Percentiles rank a stretch among this genome's conserved stretches.
Evolutionary conservation across 148 eudicot species (phyloP).

Genomic region (Salicornia ramosissima): DNA sequence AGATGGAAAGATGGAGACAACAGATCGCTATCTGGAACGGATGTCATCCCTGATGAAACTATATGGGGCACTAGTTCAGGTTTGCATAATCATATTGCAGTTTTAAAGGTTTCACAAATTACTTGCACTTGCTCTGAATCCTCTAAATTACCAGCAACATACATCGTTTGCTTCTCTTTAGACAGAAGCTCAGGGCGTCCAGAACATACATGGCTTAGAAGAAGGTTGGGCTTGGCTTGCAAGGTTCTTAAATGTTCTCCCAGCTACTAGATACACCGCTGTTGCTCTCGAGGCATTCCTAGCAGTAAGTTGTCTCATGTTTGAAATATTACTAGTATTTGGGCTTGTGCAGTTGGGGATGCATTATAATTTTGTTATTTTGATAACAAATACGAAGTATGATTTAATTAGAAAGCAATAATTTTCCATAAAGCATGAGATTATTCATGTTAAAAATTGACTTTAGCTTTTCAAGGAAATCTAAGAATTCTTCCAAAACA

Average conservation of each 20-base stretch:
- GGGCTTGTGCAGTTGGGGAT: too few relatives aligned
- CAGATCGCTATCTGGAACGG: conserved; percentile 49
- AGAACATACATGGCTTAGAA: conserved; percentile 56
- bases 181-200: conserved; percentile 62
- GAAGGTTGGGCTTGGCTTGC: conserved; percentile 98
- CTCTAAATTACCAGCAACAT: not conserved
- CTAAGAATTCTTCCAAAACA: too few relatives aligned
- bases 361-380: too few relatives aligned
- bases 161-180: conserved; percentile 19
- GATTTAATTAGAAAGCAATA: too few relatives aligned
- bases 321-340: too few relatives aligned
- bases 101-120: not conserved
- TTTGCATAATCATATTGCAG: conserved; percentile 22
- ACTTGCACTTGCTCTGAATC: not conserved
- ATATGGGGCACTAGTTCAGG: conserved; percentile 96
- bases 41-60: conserved; percentile 59
- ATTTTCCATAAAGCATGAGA: too few relatives aligned
- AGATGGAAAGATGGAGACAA: conserved; percentile 57
- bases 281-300: conserved; percentile 76
- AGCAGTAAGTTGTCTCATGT: conserved; percentile 44
- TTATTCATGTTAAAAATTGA: too few relatives aligned
- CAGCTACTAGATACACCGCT: conserved; percentile 63
- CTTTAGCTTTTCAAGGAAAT: too few relatives aligned
- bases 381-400: too few relatives aligned
- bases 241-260: conserved; percentile 72